phyloP scores from a whole-genome alignment of 2,329 filamentous ascomycete species.

The Diplocarpon mali region DNA sequence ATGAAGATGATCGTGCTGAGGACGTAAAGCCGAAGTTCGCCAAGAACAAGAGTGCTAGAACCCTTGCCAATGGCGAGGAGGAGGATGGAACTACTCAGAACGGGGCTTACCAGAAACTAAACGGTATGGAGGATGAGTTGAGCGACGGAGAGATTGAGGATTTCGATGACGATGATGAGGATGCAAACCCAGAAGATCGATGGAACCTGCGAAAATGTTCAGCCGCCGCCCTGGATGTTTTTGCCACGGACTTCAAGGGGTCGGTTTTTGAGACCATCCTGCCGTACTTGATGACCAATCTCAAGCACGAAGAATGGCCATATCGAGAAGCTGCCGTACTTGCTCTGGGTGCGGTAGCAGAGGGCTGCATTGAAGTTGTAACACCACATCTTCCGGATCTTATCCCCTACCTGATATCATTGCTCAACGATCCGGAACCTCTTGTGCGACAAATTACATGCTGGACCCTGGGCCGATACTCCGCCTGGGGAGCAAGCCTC shows the following conservation, averaged over 20 bases:
- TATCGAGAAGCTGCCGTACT: constrained; percentile 89
- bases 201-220: constrained; percentile 98
- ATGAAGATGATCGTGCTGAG: constrained; percentile 78
- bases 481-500: constrained; percentile 77
- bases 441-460: constrained; percentile 95
- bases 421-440: constrained; percentile 75
- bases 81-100: constrained; percentile 41
- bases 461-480: constrained; percentile 93
- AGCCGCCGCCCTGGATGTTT: constrained; percentile 86
- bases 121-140: constrained; percentile 45
- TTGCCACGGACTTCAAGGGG: constrained; percentile 80
- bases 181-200: constrained; percentile 73
- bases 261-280: constrained; percentile 86
- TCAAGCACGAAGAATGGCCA: constrained; percentile 82
- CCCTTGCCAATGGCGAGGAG: constrained; percentile 31
- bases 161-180: constrained; percentile 58
- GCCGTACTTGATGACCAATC: constrained; percentile 82
- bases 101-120: constrained; percentile 43
- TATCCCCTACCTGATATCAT: constrained; percentile 77
- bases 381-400: constrained; percentile 83
- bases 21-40: constrained; percentile 92
- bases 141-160: constrained; percentile 83
- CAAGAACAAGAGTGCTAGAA: constrained; percentile 45
- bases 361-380: constrained; percentile 85
- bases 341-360: constrained; percentile 85